Conservation (phyloP, 129 eudicot genomes). For the Pseudognaphalium luteoalbum region DNA sequence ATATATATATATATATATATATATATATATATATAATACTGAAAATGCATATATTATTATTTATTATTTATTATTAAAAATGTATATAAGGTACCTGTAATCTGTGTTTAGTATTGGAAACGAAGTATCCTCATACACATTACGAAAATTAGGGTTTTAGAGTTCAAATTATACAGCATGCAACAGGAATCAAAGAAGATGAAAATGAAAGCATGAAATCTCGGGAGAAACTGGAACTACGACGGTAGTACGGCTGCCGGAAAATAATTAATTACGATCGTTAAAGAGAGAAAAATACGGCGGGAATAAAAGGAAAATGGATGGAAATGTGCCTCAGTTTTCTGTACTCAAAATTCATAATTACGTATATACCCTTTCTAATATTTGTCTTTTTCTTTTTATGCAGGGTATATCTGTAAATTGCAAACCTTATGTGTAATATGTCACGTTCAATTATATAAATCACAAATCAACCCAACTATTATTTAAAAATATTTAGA, state of each 20-base stretch:
- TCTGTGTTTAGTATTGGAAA: background rate
- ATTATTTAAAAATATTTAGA: too few relatives aligned
- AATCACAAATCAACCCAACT: too few relatives aligned
- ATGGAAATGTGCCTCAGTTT: too few relatives aligned
- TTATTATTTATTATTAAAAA: too few relatives aligned
- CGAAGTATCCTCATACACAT: background rate
- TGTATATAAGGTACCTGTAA: background rate
- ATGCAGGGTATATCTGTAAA: too few relatives aligned
- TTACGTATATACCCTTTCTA: too few relatives aligned
- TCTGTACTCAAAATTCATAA: too few relatives aligned
- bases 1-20: too few relatives aligned
- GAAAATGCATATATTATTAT: slow-evolving; percentile 10
- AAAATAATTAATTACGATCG: background rate
- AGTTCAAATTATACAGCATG: slow-evolving; percentile 12
- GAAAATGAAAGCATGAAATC: background rate
- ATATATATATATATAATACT: background rate
- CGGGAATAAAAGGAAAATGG: background rate
- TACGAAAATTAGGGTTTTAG: slow-evolving; percentile 16
- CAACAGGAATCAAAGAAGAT: background rate
- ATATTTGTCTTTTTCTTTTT: too few relatives aligned
- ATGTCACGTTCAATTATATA: too few relatives aligned
- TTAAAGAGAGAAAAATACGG: background rate
- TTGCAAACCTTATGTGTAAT: too few relatives aligned
- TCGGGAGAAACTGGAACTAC: background rate
- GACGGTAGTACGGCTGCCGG: background rate